phyloP scores from a whole-genome alignment of 805 yeast genomes.

The Candida patagonica region DNA sequence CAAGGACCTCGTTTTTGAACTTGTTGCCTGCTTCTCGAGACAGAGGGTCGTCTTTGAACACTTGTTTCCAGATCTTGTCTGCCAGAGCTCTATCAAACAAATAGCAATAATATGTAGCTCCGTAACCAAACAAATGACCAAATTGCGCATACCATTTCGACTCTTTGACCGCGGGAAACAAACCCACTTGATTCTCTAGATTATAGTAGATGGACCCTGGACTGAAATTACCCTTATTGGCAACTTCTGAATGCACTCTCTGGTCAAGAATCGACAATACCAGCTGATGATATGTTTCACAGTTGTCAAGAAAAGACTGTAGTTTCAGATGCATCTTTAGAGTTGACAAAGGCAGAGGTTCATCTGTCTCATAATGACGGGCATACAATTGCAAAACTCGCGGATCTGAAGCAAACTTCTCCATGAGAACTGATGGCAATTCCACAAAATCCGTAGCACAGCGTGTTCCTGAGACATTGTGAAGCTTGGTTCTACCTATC shows the following conservation, averaged over 20 bases:
- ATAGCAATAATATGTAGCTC: conserved; percentile 89
- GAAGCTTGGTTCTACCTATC: conserved; percentile 84
- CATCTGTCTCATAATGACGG: conserved; percentile 57
- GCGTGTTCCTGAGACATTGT: conserved; percentile 89
- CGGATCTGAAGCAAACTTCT: conserved; percentile 76
- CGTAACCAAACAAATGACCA: conserved; percentile 88
- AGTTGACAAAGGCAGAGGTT: conserved; percentile 42
- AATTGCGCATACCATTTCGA: conserved; percentile 92
- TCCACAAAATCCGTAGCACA: conserved; percentile 97
- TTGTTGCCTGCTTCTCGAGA: conserved; percentile 64
- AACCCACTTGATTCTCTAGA: conserved; percentile 47
- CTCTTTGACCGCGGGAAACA: conserved; percentile 51
- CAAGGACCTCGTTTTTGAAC: conserved; percentile 58
- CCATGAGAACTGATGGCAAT: conserved; percentile 94
- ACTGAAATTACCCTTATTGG: conserved; percentile 34
- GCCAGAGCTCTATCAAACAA: conserved; percentile 90
- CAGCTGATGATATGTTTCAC: conserved; percentile 79
- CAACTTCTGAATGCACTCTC: conserved; percentile 45
- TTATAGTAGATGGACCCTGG: conserved; percentile 56
- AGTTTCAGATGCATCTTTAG: conserved; percentile 45
- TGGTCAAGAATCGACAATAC: conserved; percentile 89
- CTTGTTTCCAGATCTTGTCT: conserved; percentile 64
- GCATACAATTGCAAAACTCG: conserved; percentile 69
- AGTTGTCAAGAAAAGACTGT: conserved; percentile 45
- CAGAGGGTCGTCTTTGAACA: conserved; percentile 65